Conservation (phyloP, 2,329 filamentous ascomycete species). For the Aspergillus sp. region DNA sequence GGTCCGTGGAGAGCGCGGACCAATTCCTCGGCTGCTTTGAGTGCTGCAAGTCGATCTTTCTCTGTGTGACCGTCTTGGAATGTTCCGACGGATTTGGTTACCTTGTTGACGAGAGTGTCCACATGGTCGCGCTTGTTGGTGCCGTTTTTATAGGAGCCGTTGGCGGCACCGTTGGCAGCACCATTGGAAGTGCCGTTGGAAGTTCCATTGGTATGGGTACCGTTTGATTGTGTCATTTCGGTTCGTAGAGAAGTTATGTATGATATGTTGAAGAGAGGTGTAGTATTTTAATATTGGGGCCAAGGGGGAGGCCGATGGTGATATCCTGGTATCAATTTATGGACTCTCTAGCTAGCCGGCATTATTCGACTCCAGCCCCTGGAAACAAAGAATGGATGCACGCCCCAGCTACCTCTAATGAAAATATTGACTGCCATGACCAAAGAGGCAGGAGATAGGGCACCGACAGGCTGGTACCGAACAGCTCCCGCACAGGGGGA, state of each 20-base stretch:
- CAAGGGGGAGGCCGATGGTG: no score
- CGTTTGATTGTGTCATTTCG: no score
- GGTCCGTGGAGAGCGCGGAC: slow-evolving; percentile 9
- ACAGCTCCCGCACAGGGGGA: neutral
- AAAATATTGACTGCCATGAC: neutral
- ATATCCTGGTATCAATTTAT: neutral
- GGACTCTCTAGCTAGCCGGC: neutral
- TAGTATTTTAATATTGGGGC: no score
- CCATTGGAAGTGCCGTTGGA: neutral
- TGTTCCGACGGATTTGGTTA: neutral
- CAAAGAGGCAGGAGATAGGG: neutral
- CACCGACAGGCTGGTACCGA: neutral
- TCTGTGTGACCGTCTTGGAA: neutral
- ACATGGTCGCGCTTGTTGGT: neutral
- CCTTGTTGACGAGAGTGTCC: slow-evolving; percentile 1
- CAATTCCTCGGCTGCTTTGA: slow-evolving; percentile 9
- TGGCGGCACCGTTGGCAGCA: no score
- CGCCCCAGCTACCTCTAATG: neutral
- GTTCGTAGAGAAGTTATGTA: no score
- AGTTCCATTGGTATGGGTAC: neutral
- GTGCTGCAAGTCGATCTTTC: slow-evolving; percentile 7
- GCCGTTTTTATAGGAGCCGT: neutral
- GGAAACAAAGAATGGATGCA: no score
- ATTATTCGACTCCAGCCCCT: neutral
- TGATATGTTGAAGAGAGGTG: no score